Evolutionary conservation across 345 rosid genomes (phyloP).

Genomic region (Pugionium dolabratum): DNA sequence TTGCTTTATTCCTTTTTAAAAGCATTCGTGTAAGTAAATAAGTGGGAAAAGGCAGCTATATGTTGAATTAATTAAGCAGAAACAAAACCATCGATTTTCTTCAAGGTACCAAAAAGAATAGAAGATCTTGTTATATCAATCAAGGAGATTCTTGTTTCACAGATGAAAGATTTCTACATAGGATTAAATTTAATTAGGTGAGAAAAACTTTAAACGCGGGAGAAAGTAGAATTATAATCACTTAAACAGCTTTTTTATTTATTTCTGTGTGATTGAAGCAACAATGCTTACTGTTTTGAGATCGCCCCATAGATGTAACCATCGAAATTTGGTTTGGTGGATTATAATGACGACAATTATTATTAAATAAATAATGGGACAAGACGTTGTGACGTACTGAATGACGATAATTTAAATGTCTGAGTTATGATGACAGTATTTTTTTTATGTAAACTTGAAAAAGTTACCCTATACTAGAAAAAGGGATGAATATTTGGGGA

Average conservation of each 20-base stretch:
- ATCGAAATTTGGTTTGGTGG: slow-evolving; percentile 33
- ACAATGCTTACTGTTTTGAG: slow-evolving; percentile 2
- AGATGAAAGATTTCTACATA: neutral
- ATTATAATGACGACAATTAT: slow-evolving; percentile 20
- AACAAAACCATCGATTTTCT: slow-evolving; percentile 10
- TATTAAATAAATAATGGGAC: slow-evolving; percentile 7
- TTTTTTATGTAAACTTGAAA: neutral
- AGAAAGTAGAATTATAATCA: neutral
- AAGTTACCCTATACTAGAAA: neutral
- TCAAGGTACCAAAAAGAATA: slow-evolving; percentile 27
- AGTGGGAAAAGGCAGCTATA: slow-evolving; percentile 14
- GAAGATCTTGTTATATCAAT: slow-evolving; percentile 27
- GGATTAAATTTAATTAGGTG: too few relatives aligned
- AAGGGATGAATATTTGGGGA: neutral
- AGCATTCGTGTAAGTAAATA: slow-evolving; percentile 5
- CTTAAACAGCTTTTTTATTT: neutral
- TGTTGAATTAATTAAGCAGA: slow-evolving; percentile 2
- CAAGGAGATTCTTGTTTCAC: slow-evolving; percentile 9
- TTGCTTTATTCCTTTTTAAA: slow-evolving; percentile 22
- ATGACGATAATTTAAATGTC: slow-evolving; percentile 13
- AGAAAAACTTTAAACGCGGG: too few relatives aligned
- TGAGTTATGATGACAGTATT: neutral
- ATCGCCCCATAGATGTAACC: slow-evolving; percentile 23
- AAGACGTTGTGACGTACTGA: slow-evolving; percentile 29
- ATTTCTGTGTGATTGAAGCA: slow-evolving; percentile 17